Evolutionary conservation across 805 yeast species (phyloP), one percentile per base, ranked within the genome.

Genomic region (Alloascoidea africana): DNA sequence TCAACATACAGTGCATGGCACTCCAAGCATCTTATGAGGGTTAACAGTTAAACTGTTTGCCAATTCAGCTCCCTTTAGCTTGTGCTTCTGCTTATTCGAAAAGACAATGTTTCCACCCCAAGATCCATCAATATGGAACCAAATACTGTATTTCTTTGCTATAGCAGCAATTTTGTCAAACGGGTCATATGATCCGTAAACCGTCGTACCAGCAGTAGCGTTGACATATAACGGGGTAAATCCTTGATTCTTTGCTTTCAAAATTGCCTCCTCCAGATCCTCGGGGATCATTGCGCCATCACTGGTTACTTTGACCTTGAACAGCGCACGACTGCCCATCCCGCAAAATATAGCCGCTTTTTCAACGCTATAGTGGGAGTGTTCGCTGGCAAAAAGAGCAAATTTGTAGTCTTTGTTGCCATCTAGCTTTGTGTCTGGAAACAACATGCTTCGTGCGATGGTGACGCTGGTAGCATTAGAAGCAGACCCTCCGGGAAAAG

Each of bases 21-120:
- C 83, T n/a, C 94, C 94, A 33, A 83, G 65, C 82, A 80, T 75
- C 50, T 83, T 83, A 59, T 83, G 94, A 3, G 94, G 94, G 50
- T 83, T 84, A 16, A 74, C 68, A 2, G 94, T 83, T 39, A 83
- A 64, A 6, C 87, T 77, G 54, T 83, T 71, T 1, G 91, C 94
- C 15, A 65, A 50, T 33, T 78, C 68, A 19, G 69, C 53, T 1
- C 94, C 94, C 14, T 55, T 50, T 42, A 83, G 54, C 45, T 67
- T 65, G 39, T 54, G 35, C 33, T 50, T 54, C 39, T 73, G 70
- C 6, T 45, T 58, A 0, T 53, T 46, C 33, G 84, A 74, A 58
- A 83, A 84, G 0, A 81, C 65, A 5, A 79, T 76, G 47, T 84
- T 84, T 5, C 89, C 94, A 23, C 94, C 94, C 94, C 93, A 82